Evolutionary conservation across 2,329 filamentous ascomycete species (phyloP).

Genomic region (Thielaviopsis ethacetica): DNA sequence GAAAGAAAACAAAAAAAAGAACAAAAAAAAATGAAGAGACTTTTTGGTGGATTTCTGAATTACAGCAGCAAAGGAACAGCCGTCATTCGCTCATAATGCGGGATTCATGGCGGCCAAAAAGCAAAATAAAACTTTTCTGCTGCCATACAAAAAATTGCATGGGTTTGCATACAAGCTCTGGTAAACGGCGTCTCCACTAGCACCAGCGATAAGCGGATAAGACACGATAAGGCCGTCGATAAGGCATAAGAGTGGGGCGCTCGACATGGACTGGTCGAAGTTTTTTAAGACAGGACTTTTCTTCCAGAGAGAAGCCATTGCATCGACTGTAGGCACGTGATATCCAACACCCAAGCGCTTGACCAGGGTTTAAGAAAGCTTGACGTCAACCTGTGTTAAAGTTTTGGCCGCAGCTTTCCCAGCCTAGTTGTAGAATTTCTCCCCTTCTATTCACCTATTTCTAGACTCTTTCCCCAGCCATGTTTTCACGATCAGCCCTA

Average conservation of each 20-base stretch:
- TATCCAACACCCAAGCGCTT: neutral
- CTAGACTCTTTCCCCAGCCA: neutral
- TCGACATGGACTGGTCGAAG: neutral
- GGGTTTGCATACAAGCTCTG: neutral
- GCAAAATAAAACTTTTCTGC: neutral
- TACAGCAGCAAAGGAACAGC: neutral
- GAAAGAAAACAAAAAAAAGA: neutral
- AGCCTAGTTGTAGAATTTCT: neutral
- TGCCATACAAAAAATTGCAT: neutral
- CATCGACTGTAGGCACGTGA: neutral
- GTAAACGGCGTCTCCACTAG: slow-evolving; percentile 1
- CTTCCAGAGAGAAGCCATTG: neutral
- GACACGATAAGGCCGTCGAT: neutral
- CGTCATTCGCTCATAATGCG: neutral
- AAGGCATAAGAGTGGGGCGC: neutral
- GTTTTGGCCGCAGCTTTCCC: neutral
- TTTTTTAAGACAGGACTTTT: neutral
- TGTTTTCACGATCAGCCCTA: neutral
- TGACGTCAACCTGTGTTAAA: neutral
- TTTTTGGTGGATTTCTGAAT: neutral
- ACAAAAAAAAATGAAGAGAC: neutral
- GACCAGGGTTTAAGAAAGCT: neutral
- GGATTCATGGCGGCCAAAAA: neutral
- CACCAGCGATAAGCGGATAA: neutral
- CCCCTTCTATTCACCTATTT: neutral